Conservation (phyloP, 2,329 filamentous ascomycete species). For the Penicillium polonicum region DNA sequence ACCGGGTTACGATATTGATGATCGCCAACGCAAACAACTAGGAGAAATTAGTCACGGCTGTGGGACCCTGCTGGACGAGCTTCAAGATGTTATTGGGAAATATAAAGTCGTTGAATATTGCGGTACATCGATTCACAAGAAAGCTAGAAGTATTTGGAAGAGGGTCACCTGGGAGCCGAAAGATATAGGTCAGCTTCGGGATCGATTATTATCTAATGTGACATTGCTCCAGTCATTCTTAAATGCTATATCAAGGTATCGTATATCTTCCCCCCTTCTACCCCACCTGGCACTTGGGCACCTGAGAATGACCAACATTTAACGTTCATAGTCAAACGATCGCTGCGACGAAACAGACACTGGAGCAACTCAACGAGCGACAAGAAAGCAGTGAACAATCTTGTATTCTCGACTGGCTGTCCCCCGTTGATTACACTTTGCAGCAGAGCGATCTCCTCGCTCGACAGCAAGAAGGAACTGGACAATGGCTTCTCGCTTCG, state of each 20-base stretch:
- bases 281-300: neutral
- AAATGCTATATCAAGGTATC: neutral
- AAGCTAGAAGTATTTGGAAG: neutral
- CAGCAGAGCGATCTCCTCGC: slow-evolving; percentile 18
- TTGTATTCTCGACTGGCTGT: slow-evolving; percentile 8
- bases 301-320: neutral
- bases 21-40: neutral
- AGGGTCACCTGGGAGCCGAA: neutral
- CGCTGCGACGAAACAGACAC: neutral
- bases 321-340: neutral
- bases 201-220: neutral
- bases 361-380: neutral
- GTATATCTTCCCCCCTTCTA: neutral
- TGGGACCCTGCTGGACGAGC: neutral
- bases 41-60: neutral
- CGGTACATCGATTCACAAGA: neutral
- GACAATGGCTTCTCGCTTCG: slow-evolving; percentile 24
- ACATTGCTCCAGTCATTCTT: neutral
- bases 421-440: neutral
- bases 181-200: neutral
- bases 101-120: neutral
- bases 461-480: slow-evolving; percentile 16
- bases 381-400: neutral
- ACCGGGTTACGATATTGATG: neutral
- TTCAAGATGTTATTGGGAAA: neutral